Conservation (phyloP, 768 basidiomycete species). For the Epithele typhae region DNA sequence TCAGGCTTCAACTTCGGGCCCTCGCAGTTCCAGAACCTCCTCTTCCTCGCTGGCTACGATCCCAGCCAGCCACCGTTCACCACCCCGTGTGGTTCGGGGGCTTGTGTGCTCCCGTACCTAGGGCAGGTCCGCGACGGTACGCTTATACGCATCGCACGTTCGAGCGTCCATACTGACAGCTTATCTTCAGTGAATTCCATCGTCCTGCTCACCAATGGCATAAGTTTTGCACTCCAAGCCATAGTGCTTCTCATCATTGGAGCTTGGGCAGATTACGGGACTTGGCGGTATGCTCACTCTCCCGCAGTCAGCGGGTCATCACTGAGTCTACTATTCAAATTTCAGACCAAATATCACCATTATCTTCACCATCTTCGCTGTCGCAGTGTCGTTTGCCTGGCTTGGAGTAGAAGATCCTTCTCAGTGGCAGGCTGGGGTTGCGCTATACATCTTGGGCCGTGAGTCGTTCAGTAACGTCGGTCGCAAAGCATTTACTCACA, state of each 20-base stretch:
- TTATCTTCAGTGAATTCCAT: slow-evolving; percentile 60
- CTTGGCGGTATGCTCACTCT: slow-evolving; percentile 50
- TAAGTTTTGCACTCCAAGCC: slow-evolving; percentile 75
- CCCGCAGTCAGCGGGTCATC: background rate
- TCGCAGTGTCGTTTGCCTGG: slow-evolving; percentile 74
- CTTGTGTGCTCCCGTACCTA: slow-evolving; percentile 65
- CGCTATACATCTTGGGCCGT: slow-evolving; percentile 63
- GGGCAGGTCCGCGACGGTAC: slow-evolving; percentile 54
- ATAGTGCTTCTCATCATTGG: slow-evolving; percentile 61
- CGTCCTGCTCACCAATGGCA: slow-evolving; percentile 73
- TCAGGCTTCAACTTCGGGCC: slow-evolving; percentile 72
- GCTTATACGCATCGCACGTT: background rate
- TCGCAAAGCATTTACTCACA: slow-evolving; percentile 9
- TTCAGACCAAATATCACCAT: slow-evolving; percentile 71
- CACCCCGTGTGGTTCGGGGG: slow-evolving; percentile 41
- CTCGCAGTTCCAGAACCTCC: slow-evolving; percentile 70
- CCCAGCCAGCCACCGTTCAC: slow-evolving; percentile 53
- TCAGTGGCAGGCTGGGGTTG: slow-evolving; percentile 58
- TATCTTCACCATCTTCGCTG: slow-evolving; percentile 61
- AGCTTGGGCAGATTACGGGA: slow-evolving; percentile 81
- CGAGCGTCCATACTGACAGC: background rate
- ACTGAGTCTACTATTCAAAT: background rate
- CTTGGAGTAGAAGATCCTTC: slow-evolving; percentile 64
- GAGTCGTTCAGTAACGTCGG: slow-evolving; percentile 24
- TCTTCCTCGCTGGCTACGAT: slow-evolving; percentile 71